Evolutionary conservation across 1,284 basidiomycete genomes (phyloP), one percentile per base, ranked within the genome.

Genomic region (Neolentinus lepideus): DNA sequence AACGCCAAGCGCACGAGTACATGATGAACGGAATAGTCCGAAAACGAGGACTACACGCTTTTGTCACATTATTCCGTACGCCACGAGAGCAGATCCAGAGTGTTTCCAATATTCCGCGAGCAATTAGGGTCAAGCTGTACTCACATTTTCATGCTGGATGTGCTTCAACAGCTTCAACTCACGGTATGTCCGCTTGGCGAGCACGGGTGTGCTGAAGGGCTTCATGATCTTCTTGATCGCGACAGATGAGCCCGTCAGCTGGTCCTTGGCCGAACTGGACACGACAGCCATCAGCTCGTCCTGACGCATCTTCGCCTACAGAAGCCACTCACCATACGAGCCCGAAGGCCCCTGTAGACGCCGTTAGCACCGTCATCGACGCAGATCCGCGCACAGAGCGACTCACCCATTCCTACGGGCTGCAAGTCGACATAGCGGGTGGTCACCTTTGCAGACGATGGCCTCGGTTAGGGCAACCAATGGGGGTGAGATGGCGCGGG

Each of bases 141-240:
- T 46, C 55, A 93, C 94, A 73, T 99, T 99, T 75, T 99, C 96
- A 71, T 99, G 96, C 65, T 96, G 90, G 66, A 99, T 93, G 73
- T 99, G 96, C 75, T 99, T 99, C 69, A 99, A 81, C 48, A 99
- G 81, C 76, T 99, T 99, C 66, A 99, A 84, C 75, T 99, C 96
- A 63, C 96, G 85, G 74, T 99, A 99, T 8, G 97, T 99, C 62
- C 96, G 81, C 77, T 99, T 99, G 73, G 86, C 89, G 64, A 99
- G 80, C n/a, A 99, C 97, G 11, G 96, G 94, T 11, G 97, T 98
- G 69, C 90, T 93, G 73, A 97, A 96, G 9, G 94, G 94, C 71
- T 96, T 96, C 94, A 95, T 96, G 75, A 98, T 97, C 84, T 97
- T 98, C 82, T 98, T 98, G 76, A 98, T 94, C 64, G 94, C 97